Evolutionary conservation across 805 yeast genomes (phyloP), one percentile per base, ranked within the genome.

Genomic region (Yueomyces sp.): DNA sequence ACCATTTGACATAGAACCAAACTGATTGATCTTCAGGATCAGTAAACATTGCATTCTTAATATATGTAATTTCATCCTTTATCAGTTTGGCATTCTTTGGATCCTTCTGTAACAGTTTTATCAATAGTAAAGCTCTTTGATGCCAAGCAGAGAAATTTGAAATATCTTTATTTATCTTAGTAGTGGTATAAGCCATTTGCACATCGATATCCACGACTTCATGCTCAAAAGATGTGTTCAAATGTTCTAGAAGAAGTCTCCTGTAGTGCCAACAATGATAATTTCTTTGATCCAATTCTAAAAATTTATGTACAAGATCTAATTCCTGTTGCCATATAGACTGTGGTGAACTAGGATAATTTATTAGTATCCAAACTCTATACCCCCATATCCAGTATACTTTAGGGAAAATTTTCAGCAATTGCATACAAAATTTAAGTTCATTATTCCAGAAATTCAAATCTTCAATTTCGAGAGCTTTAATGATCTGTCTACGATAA

Each of bases 381-480:
- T 92, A 96, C 52, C 80, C 83, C 96, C 97, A 92, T 9, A 92
- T 79, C 96, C 97, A 92, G 57, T 92, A 92, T 37, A 88, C 85
- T 59, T 92, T 92, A 1, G 98, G 97, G 50, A 64, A 79, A 44
- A 69, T 62, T 44, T 73, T 74, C 52, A 92, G 62, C 49, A 77
- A 74, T 0, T 58, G 61, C 65, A 80, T 67, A 2, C 79, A 69
- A 55, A 85, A 77, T 28, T 62, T 49, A 39, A 92, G 66, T 50
- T 90, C 98, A 3, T 65, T 59, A 2, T 67, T 67, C 66, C 66
- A 62, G 41, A 63, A 55, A 3, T 55, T 51, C 37, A 51, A 55
- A 26, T 58, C 53, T 8, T 54, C 52, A 0, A 38, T 26, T 1
- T 42, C 3, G 3, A 55, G 36, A 1, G 59, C 56, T 0, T 48